Evolutionary conservation across 1,139 yeast genomes (phyloP), one percentile per base, ranked within the genome.

Genomic region (Debaryomyces singareniensis): DNA sequence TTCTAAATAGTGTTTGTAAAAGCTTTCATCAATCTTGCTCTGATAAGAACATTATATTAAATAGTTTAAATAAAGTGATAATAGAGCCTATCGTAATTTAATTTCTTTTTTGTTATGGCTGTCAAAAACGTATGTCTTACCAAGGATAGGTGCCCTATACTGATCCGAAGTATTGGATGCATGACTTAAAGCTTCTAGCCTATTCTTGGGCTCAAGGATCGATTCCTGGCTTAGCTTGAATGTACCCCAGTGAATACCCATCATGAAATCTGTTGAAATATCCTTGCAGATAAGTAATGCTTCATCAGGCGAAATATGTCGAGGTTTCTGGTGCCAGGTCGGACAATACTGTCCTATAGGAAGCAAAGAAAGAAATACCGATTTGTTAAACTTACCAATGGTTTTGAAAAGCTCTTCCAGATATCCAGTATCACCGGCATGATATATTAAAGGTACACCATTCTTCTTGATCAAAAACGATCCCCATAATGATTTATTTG

Each of bases 281-380:
- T 81, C 85, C 11, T 67, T 51, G 69, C 79, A 78, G 3, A 87
- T 78, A 38, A 72, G 61, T 2, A 84, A 42, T 4, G 91, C 78
- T 45, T 89, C 97, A 27, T 61, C 64, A 0, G 97, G 96, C 26
- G 80, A 78, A 26, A 81, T 83, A 48, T 89, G 97, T 41, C 96
- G 71, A 4, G 96, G 94, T 35, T 74, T 72, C 45, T 89, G 89
- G 47, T 87, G 96, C 96, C 96, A 86, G 40, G 85, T 76, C 0
- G 97, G 97, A 44, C 91, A 82, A 53, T 89, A 89, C 38, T 93
- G 96, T 0, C 97, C 97, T 39, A 94, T 86, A 0, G 97, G 97
- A 9, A 89, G 56, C 55, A 89, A 66, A 1, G 93, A 85, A 16
- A 89, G 61, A 28, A 60, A 61, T 5, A 82, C 72, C 0, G 75